These are phyloP conservation scores for Gautieria morchelliformis DNA, from an alignment of 768 basidiomycete genomes.

Conservation along the genomic window DNA sequence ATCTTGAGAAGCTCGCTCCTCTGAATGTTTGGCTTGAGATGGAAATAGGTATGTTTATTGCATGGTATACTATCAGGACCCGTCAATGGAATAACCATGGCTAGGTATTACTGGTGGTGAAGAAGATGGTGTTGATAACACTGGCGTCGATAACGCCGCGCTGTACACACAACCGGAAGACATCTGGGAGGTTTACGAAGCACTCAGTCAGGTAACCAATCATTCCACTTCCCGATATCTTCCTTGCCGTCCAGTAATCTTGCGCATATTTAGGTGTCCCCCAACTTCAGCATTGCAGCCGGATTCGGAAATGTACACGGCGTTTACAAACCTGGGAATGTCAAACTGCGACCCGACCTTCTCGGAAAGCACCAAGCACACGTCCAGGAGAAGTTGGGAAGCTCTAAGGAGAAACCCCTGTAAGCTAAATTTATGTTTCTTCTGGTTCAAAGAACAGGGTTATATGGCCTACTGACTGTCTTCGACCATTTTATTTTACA, in stretches of 20 bases:
- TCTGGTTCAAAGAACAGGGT: neutral
- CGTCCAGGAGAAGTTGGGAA: conserved; percentile 56
- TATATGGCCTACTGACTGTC: no score
- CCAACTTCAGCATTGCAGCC: conserved; percentile 96
- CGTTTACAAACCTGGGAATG: conserved; percentile 99
- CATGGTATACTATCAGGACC: no score
- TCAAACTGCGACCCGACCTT: conserved; percentile 84
- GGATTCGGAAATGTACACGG: conserved; percentile 99
- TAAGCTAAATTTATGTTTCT: conserved; percentile 29
- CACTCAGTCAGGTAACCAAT: conserved; percentile 63
- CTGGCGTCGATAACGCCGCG: conserved; percentile 82
- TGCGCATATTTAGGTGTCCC: conserved; percentile 19
- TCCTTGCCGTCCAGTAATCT: neutral
- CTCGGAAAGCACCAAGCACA: conserved; percentile 84
- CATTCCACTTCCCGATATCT: neutral
- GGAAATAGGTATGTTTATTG: conserved; percentile 69
- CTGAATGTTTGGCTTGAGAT: conserved; percentile 97
- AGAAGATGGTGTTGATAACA: conserved; percentile 99
- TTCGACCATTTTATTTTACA: no score
- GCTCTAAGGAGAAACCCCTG: conserved; percentile 65
- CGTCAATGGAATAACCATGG: neutral
- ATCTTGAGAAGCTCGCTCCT: conserved; percentile 92
- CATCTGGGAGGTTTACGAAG: conserved; percentile 82
- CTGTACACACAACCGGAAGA: conserved; percentile 98
- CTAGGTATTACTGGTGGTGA: conserved; percentile 90